Percentiles rank a stretch among this genome's conserved stretches.
Conservation (phyloP, 768 basidiomycete species). For the Exidia glandulosa region DNA sequence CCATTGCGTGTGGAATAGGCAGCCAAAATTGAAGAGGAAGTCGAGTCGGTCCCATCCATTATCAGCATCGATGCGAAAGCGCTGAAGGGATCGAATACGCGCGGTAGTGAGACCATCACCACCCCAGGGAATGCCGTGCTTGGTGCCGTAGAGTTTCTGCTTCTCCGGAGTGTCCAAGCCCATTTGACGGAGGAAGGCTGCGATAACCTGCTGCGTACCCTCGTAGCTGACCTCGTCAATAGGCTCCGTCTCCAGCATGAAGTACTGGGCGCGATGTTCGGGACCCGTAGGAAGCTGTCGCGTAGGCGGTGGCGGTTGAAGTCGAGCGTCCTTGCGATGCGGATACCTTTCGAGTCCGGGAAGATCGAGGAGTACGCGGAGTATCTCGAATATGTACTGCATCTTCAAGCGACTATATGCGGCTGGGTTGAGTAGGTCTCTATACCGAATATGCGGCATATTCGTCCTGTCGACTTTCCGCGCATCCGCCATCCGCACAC, state of each 20-base stretch:
- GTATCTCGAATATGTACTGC: neutral
- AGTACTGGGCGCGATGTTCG: neutral
- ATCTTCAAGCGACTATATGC: neutral
- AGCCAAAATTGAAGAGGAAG: no score
- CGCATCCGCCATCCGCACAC: neutral
- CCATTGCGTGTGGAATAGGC: neutral
- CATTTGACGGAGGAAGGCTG: neutral
- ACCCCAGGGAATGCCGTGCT: neutral
- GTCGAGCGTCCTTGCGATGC: neutral
- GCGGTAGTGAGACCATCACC: neutral
- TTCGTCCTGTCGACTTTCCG: neutral
- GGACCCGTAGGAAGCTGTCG: neutral
- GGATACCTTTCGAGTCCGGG: neutral
- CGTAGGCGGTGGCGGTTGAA: neutral
- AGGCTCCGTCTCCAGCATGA: neutral
- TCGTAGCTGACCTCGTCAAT: neutral
- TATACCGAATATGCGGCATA: neutral
- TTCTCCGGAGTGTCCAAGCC: neutral
- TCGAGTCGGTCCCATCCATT: no score
- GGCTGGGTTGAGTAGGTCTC: neutral
- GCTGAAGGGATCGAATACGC: no score
- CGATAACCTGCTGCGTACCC: neutral
- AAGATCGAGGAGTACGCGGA: neutral
- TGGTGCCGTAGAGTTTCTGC: neutral
- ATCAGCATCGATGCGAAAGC: no score